phyloP scores from a whole-genome alignment of 441 rosid species.

The Monsonia emarginata region DNA sequence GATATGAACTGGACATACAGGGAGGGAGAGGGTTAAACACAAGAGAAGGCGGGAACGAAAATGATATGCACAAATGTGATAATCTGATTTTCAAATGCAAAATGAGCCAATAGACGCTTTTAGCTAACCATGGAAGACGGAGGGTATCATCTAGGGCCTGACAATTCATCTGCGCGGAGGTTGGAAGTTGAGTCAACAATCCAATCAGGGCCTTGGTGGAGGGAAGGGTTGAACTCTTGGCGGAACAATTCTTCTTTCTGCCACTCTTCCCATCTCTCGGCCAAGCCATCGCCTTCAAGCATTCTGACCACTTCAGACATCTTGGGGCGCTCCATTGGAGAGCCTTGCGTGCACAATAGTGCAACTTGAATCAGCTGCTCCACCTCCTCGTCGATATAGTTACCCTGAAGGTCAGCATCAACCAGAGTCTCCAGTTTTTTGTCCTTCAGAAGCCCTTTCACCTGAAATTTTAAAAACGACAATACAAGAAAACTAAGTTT shows the following conservation, averaged over 20 bases:
- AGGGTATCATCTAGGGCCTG: background rate
- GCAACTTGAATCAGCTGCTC: slow-evolving; percentile 16
- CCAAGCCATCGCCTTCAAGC: slow-evolving; percentile 14
- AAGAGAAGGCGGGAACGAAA: background rate
- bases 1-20: background rate
- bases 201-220: background rate
- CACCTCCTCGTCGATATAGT: slow-evolving; percentile 12
- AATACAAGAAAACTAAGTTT: too few relatives aligned
- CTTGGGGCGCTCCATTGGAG: slow-evolving; percentile 8
- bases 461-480: background rate
- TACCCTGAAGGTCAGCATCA: slow-evolving; percentile 6
- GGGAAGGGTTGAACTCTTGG: background rate
- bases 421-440: slow-evolving; percentile 8
- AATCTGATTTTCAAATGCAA: background rate
- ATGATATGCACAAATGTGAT: background rate
- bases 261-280: slow-evolving; percentile 18
- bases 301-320: slow-evolving; percentile 14
- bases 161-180: background rate
- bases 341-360: slow-evolving; percentile 9
- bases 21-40: background rate
- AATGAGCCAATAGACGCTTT: too few relatives aligned
- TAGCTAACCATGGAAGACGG: background rate
- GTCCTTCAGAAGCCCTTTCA: slow-evolving; percentile 14
- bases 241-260: slow-evolving; percentile 9
- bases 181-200: background rate